Evolutionary conservation across 2,329 filamentous ascomycete species (phyloP), one percentile per base, ranked within the genome.

Genomic region (Beauveria asiatica): DNA sequence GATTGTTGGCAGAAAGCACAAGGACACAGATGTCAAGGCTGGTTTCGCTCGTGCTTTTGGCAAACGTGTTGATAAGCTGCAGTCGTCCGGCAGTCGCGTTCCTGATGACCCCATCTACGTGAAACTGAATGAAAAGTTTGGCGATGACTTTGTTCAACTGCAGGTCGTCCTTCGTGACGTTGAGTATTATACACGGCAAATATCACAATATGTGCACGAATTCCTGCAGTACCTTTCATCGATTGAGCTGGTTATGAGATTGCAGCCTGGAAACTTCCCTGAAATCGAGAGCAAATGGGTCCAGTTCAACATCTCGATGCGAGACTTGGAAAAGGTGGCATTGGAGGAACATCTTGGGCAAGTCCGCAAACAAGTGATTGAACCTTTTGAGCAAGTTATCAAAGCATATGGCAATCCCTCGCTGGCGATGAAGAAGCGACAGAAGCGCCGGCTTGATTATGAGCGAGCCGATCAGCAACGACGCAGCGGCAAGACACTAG

Each of bases 281-380:
- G 92, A 97, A 71, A 78, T 95, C 45, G 92, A 97, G 74, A 92
- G 89, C 78, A 96, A 95, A 71, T 97, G 93, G 90, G 89, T 92
- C 54, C 89, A 88, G 63, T 94, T 96, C 74, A 93, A 92, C 65
- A 85, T 92, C 68, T 89, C 88, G 39, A 89, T 96, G 75, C 84
- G 89, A 64, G 92, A 97, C 67, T 85, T 97, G 64, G 87, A 92
- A 68, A 88, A 87, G 62, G 84, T 92, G 64, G 89, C 89, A 5
- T 79, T 97, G 23, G 88, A 92, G 62, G 89, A 93, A 66, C 92
- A 97, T 78, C 76, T 86, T 62, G 73, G 76, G 7, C 82, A 88
- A 68, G 87, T 97, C 50, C 84, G 89, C 57, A 90, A 88, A 70
- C 86, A 87, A 67, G 90, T 96, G 53, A 90, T 96, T 63, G 87